Conservation (phyloP, 768 basidiomycete genomes). For the Tylopilus plumbeoviolaceoides region DNA sequence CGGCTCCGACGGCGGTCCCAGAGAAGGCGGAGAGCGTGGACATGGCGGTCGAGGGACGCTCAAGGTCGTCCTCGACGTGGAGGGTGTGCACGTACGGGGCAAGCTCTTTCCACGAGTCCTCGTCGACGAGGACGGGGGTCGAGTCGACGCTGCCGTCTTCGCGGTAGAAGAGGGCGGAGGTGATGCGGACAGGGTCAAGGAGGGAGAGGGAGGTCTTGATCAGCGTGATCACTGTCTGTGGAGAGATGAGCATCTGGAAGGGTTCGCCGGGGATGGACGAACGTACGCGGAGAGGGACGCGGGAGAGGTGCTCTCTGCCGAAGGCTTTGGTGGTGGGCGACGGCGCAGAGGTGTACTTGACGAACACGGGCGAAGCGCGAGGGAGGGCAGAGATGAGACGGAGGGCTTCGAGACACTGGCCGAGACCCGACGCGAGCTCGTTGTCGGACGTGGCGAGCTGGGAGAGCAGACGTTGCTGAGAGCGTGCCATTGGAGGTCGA, state of each 20-base stretch:
- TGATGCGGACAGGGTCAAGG: slow-evolving; percentile 17
- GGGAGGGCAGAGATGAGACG: slow-evolving; percentile 30
- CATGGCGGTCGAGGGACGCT: slow-evolving; percentile 14
- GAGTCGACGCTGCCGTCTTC: slow-evolving; percentile 29
- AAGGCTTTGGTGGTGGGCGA: slow-evolving; percentile 26
- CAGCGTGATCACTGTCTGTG: slow-evolving; percentile 24
- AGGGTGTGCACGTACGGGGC: slow-evolving; percentile 29
- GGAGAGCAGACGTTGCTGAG: slow-evolving; percentile 28
- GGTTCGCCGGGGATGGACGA: too few relatives aligned
- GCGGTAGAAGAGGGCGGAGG: slow-evolving; percentile 26
- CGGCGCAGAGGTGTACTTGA: slow-evolving; percentile 18
- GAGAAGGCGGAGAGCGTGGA: slow-evolving; percentile 12
- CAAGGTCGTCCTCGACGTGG: slow-evolving; percentile 25
- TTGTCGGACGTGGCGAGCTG: slow-evolving; percentile 31
- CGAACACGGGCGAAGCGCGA: slow-evolving; percentile 25
- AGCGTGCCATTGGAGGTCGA: slow-evolving; percentile 18
- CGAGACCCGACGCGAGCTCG: slow-evolving; percentile 30
- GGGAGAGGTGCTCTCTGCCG: slow-evolving; percentile 29
- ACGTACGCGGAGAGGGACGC: slow-evolving; percentile 31
- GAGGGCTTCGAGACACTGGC: slow-evolving; percentile 32
- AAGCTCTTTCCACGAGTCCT: slow-evolving; percentile 33
- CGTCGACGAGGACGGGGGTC: slow-evolving; percentile 20
- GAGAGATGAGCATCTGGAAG: neutral
- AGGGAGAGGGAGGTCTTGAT: slow-evolving; percentile 19
- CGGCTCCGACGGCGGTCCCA: neutral